phyloP scores from a whole-genome alignment of 106 monocot species.

The Gastrodia elata region DNA sequence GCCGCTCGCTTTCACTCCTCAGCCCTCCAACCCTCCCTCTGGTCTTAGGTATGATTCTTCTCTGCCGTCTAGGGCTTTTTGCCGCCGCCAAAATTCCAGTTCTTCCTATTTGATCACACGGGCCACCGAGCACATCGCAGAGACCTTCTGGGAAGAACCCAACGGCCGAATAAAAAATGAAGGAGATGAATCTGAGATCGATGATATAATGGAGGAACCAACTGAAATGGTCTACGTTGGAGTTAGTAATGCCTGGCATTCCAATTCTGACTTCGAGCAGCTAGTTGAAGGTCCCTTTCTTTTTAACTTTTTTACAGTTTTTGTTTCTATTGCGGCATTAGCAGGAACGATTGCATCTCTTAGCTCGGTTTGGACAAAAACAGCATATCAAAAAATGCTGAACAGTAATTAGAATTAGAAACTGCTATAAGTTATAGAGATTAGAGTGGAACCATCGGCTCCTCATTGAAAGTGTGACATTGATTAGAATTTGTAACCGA shows the following conservation, averaged over 20 bases:
- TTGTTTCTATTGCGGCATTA: not conserved
- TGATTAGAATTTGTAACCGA: too few relatives aligned
- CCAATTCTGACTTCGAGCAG: not conserved
- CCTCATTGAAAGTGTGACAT: too few relatives aligned
- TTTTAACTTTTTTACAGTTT: not conserved
- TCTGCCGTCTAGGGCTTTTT: not conserved
- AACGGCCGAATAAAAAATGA: not conserved
- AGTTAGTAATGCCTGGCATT: not conserved
- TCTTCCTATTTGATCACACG: not conserved
- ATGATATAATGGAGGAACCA: not conserved
- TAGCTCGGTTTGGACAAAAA: not conserved
- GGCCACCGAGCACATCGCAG: not conserved
- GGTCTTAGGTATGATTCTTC: not conserved
- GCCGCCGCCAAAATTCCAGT: not conserved
- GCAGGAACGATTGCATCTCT: not conserved
- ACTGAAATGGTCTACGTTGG: not conserved
- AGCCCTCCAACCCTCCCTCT: not conserved
- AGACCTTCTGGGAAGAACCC: constrained; percentile 8
- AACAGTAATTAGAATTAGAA: too few relatives aligned
- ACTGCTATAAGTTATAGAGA: too few relatives aligned
- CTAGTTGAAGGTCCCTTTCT: constrained; percentile 2
- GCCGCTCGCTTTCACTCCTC: not conserved
- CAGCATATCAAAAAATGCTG: too few relatives aligned
- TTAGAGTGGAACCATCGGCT: too few relatives aligned
- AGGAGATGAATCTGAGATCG: not conserved